These are phyloP conservation scores for Pseudonectria buxi DNA, from an alignment of 2,329 filamentous ascomycete genomes.

Conservation along the genomic window DNA sequence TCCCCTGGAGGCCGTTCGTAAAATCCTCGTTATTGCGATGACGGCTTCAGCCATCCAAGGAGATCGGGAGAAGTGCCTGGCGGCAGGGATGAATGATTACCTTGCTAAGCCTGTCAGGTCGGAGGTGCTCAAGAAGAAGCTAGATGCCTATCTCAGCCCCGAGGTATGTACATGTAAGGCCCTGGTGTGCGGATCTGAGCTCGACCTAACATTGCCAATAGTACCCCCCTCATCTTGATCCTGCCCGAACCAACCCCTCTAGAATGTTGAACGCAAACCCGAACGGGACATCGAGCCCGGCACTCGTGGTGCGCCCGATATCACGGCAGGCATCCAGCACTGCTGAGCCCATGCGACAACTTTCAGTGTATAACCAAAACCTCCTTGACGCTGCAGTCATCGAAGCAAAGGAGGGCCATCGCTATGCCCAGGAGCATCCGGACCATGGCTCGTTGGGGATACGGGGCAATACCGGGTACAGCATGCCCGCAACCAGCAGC, in stretches of 20 bases:
- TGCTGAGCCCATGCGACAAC: slow-evolving; percentile 26
- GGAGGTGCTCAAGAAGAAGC: slow-evolving; percentile 76
- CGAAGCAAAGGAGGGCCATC: slow-evolving; percentile 20
- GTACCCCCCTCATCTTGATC: neutral
- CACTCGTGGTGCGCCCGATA: neutral
- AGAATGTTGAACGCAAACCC: no score
- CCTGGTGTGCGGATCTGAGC: neutral
- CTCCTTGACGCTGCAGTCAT: slow-evolving; percentile 22
- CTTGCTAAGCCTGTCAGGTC: slow-evolving; percentile 91
- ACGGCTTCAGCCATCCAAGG: slow-evolving; percentile 92
- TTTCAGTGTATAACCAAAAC: slow-evolving; percentile 25
- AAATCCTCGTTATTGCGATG: slow-evolving; percentile 93
- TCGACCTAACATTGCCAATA: slow-evolving; percentile 7
- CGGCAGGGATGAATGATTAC: slow-evolving; percentile 96
- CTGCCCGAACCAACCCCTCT: no score
- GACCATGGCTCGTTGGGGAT: slow-evolving; percentile 14
- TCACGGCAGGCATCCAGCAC: slow-evolving; percentile 5
- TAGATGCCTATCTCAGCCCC: slow-evolving; percentile 51
- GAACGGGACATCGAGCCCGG: no score
- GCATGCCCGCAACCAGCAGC: slow-evolving; percentile 12
- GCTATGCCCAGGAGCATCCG: slow-evolving; percentile 15
- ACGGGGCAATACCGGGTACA: slow-evolving; percentile 17
- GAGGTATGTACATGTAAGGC: slow-evolving; percentile 25
- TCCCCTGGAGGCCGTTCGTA: slow-evolving; percentile 65
- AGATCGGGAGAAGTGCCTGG: slow-evolving; percentile 90